Evolutionary conservation across 176 grass and related monocot species (phyloP).

Genomic region (Thinopyrum elongatum): DNA sequence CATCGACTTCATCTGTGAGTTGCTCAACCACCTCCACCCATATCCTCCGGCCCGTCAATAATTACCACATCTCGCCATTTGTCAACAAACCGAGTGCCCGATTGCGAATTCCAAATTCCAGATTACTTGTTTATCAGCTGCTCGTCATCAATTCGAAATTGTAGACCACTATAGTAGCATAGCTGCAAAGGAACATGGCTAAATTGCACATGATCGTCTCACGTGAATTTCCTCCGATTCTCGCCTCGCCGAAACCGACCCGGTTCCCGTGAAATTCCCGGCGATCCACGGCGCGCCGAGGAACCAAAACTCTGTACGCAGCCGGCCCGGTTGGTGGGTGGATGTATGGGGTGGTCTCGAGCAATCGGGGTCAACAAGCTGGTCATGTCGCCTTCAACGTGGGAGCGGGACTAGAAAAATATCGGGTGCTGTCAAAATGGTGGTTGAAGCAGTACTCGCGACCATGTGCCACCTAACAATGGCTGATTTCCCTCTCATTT

Average conservation of each 20-base stretch:
- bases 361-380: conserved; percentile 15
- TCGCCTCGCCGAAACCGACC: too few relatives aligned
- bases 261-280: not conserved
- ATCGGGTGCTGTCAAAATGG: not conserved
- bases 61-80: not conserved
- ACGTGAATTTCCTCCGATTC: not conserved
- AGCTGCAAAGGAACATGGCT: not conserved
- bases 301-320: not conserved
- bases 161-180: not conserved
- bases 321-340: not conserved
- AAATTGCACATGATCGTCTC: not conserved
- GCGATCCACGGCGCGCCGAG: not conserved
- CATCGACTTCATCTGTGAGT: conserved; percentile 95
- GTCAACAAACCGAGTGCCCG: not conserved
- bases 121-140: too few relatives aligned
- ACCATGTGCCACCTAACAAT: conserved; percentile 21
- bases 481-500: not conserved
- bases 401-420: not conserved
- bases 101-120: conserved; percentile 12
- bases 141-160: not conserved
- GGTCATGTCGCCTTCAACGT: conserved; percentile 3
- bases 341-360: not conserved
- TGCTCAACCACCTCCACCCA: not conserved
- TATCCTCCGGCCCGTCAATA: not conserved
- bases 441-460: conserved; percentile 9